These are phyloP conservation scores for Zhuliangozyma blackwelliae DNA, from an alignment of 1,139 yeast genomes.

Conservation along the genomic window DNA sequence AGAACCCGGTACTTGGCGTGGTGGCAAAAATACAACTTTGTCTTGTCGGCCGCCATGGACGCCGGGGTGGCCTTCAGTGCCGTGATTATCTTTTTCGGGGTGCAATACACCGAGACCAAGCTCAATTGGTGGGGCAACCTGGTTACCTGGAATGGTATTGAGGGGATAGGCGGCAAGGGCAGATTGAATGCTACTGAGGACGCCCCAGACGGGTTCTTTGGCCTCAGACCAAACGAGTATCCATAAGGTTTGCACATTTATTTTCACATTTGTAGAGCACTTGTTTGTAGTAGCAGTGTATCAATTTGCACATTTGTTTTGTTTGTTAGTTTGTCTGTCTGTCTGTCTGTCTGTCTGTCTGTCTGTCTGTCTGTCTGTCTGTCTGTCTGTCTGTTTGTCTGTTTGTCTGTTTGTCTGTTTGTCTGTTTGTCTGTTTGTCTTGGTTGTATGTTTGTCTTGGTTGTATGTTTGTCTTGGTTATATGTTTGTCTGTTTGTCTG, in stretches of 20 bases:
- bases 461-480: too few species aligned
- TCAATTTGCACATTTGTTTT: too few species aligned
- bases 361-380: too few species aligned
- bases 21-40: conserved; percentile 61
- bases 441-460: too few species aligned
- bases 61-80: conserved; percentile 54
- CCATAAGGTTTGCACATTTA: background rate
- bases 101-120: conserved; percentile 36
- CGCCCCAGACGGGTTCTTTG: conserved; percentile 43
- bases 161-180: conserved; percentile 15
- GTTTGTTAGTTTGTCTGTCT: too few species aligned
- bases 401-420: too few species aligned
- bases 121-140: conserved; percentile 61
- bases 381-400: too few species aligned
- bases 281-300: too few species aligned
- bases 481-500: too few species aligned
- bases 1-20: conserved; percentile 42
- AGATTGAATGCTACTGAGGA: conserved; percentile 15
- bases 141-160: conserved; percentile 40
- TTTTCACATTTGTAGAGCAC: too few species aligned
- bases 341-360: too few species aligned
- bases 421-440: too few species aligned
- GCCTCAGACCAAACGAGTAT: conserved; percentile 24
- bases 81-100: conserved; percentile 52
- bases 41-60: conserved; percentile 44